Evolutionary conservation across 345 rosid species (phyloP), one percentile per base, ranked within the genome.

Genomic region (Turritis glabra): DNA sequence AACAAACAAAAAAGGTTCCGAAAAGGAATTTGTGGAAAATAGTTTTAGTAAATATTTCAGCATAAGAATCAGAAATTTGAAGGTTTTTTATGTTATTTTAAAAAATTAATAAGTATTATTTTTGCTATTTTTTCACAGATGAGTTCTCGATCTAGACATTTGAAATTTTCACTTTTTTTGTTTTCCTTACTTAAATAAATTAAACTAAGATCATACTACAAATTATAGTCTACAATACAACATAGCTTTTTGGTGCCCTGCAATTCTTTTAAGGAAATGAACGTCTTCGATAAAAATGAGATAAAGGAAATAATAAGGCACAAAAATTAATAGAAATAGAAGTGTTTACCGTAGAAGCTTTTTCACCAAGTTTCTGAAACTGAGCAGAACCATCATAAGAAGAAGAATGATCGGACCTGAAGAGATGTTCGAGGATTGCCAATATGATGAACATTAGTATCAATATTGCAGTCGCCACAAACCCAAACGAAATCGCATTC

Each of bases 401-500:
- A 7, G 87, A 55, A 2, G 87, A 65, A 52, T 85, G 76, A n/a
- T 70, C 64, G 8, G 90, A 87, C 78, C 90, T 80, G 57, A 87
- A 86, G 15, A 89, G 85, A 79, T 86, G 92, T 47, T 91, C 97
- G 12, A 89, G 88, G 56, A 89, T 88, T 61, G 95, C 97, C 90
- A 89, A 86, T 79, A 91, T 83, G 27, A 91, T 82, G 69, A 91
- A 91, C 91, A 91, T 84, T 23, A 90, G 85, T 41, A 91, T 81
- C 81, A 89, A 67, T 51, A 91, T 83, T 25, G 93, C 97, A 0
- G 97, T 91, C 37, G 97, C 97, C 19, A 91, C 87, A 15, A 89
- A 86, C 40, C 97, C 97, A 17, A 87, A 91, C 12, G 93, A 84
- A 46, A 91, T 81, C 8, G 95, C 95, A 51, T 81, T 85, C 85